Evolutionary conservation across 495 filamentous ascomycete species (phyloP).

Genomic region (Penicillium herquei): DNA sequence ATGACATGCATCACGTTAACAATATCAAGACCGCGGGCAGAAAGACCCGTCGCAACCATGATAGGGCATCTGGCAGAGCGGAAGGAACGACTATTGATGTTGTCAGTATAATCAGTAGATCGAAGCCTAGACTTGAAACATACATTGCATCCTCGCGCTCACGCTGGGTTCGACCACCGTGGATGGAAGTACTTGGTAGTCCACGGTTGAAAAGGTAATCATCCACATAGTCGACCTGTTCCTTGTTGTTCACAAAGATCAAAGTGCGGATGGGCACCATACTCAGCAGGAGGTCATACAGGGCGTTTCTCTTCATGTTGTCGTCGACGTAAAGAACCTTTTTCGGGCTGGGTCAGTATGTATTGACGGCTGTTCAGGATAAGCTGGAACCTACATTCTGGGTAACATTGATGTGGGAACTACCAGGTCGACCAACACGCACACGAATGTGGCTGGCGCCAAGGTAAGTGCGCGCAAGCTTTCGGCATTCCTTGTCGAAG

Average conservation of each 20-base stretch:
- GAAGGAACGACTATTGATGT: constrained; percentile 67
- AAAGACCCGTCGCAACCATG: constrained; percentile 79
- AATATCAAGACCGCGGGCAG: constrained; percentile 89
- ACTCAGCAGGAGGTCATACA: constrained; percentile 70
- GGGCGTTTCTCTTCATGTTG: constrained; percentile 61
- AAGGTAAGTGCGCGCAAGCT: constrained; percentile 73
- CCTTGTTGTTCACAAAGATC: constrained; percentile 84
- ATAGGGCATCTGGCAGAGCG: constrained; percentile 70
- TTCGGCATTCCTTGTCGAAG: constrained; percentile 73
- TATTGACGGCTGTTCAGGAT: neutral
- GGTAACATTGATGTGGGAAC: constrained; percentile 71
- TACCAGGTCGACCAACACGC: constrained; percentile 81
- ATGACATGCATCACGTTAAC: constrained; percentile 84
- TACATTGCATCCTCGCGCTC: constrained; percentile 92
- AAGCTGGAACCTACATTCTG: constrained; percentile 50
- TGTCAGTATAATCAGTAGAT: neutral
- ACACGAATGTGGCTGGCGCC: constrained; percentile 70
- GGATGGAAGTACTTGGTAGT: constrained; percentile 82
- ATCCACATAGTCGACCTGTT: constrained; percentile 74
- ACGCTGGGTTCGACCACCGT: constrained; percentile 79
- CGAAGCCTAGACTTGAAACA: constrained; percentile 25
- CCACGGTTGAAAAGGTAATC: constrained; percentile 80
- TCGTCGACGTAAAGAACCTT: constrained; percentile 63
- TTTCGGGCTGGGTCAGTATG: neutral
- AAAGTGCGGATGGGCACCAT: constrained; percentile 74